Evolutionary conservation across 2,329 filamentous ascomycete species (phyloP).

Genomic region (Calonectria montana): DNA sequence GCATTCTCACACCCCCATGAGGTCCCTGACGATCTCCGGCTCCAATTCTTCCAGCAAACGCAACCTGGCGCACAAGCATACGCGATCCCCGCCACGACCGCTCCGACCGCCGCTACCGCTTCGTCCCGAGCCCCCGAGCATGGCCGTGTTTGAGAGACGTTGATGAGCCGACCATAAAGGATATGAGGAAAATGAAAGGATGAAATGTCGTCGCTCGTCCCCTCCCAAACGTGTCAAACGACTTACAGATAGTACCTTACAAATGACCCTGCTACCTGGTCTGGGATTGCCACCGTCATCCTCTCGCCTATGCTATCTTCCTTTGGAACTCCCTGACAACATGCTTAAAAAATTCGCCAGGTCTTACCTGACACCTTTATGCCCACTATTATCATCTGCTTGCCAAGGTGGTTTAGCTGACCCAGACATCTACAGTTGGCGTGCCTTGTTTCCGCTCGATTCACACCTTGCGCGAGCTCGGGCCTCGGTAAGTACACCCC

Average conservation of each 20-base stretch:
- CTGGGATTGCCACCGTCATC: background rate
- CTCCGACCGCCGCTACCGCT: conserved; percentile 27
- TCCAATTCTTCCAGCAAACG: conserved; percentile 28
- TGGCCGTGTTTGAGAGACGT: conserved; percentile 20
- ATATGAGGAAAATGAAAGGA: conserved; percentile 24
- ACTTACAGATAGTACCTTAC: conserved; percentile 1
- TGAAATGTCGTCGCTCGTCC: background rate
- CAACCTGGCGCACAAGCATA: background rate
- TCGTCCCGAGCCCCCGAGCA: conserved; percentile 24
- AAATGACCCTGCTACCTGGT: background rate
- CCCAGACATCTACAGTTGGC: conserved; percentile 18
- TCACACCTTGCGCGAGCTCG: conserved; percentile 1
- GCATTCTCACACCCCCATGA: conserved; percentile 29
- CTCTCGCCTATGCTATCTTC: background rate
- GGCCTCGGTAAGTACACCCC: conserved; percentile 1
- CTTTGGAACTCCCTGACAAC: background rate
- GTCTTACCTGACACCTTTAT: background rate
- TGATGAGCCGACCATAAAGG: conserved; percentile 4
- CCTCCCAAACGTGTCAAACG: background rate
- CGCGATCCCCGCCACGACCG: conserved; percentile 22
- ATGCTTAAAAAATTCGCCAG: conserved; percentile 1
- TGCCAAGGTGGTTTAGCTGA: conserved; percentile 21
- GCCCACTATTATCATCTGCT: background rate
- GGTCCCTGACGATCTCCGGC: conserved; percentile 41
- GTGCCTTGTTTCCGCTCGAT: background rate